Base-by-base conservation (phyloP, 768 basidiomycete species). In the Lactarius quietus region DNA sequence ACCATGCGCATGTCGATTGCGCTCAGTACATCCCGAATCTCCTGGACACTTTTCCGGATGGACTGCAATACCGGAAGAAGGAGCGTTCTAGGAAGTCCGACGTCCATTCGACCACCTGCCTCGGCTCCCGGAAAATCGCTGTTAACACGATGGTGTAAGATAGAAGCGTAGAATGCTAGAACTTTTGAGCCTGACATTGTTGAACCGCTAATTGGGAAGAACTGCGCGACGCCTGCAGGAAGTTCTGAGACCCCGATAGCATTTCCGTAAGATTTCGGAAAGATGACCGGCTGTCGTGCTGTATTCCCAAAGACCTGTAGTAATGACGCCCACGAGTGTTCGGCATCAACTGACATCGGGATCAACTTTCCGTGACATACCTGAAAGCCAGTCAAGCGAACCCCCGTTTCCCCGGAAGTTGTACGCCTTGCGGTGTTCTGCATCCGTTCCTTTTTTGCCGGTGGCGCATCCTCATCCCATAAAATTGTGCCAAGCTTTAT, bases 401-500 rank as follows among this genome's bases (percentile, higher is more conserved):
- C 67, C 0, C 96, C 97, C 0, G 87, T 89, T 74, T 86, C 83
- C 3, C 81, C 73, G 12, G 85, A 89, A 1, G 96, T 98, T 0
- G 92, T 88, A 12, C 81, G 76, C 33, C 76, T 79, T 1, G 93
- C 93, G 1, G 82, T 80, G 70, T 84, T 81, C 62, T 83, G 78
- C 95, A 95, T 95, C 29, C 91, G 85, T 45, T 77, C 82, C 65
- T 83, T 81, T 78, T 99, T 99, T 63, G 90, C 92, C 2, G 83
- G 89, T 82, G 73, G 72, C 28, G 79, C 77, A 15, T 74, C 73
- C 26, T 87, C 83, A 58, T 92, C 93, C 68, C 91, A 92, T n/a
- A 98, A 82, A 1, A 89, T 80, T 0, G 90, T 95, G 1, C 97
- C 97, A 18, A 98, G 88, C 75, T 98, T 99, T 73, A 94, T 81